These are phyloP conservation scores for Trichomonas vaginalis DNA, from an alignment of 208 protist species.

Conservation along the genomic window DNA sequence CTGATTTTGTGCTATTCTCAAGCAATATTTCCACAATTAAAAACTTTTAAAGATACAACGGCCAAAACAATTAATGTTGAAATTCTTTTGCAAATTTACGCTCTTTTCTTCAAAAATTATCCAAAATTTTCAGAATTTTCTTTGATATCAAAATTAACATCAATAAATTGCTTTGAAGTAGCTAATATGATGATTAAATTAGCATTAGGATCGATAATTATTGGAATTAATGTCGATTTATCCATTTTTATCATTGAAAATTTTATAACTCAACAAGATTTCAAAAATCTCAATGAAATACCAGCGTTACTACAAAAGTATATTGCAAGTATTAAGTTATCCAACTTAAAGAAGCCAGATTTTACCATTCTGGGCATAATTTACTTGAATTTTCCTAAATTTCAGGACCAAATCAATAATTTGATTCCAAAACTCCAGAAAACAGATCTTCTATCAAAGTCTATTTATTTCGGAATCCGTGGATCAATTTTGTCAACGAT, in stretches of 20 bases:
- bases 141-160: not conserved
- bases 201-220: not conserved
- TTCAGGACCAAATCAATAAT: not conserved
- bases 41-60: not conserved
- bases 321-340: not conserved
- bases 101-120: not conserved
- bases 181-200: not conserved
- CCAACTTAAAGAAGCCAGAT: not conserved
- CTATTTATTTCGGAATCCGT: not conserved
- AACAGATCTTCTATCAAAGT: not conserved
- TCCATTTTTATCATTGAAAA: not conserved
- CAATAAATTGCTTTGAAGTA: not conserved
- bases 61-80: not conserved
- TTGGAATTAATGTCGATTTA: not conserved
- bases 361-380: not conserved
- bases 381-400: not conserved
- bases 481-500: not conserved
- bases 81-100: not conserved
- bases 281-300: not conserved
- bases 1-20: not conserved
- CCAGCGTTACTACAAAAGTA: not conserved
- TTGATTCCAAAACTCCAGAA: not conserved
- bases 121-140: not conserved
- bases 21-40: not conserved
- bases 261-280: not conserved